These are phyloP conservation scores for Cutaneotrichosporon sp. DNA, from an alignment of 1,284 basidiomycete genomes.

Conservation along the genomic window DNA sequence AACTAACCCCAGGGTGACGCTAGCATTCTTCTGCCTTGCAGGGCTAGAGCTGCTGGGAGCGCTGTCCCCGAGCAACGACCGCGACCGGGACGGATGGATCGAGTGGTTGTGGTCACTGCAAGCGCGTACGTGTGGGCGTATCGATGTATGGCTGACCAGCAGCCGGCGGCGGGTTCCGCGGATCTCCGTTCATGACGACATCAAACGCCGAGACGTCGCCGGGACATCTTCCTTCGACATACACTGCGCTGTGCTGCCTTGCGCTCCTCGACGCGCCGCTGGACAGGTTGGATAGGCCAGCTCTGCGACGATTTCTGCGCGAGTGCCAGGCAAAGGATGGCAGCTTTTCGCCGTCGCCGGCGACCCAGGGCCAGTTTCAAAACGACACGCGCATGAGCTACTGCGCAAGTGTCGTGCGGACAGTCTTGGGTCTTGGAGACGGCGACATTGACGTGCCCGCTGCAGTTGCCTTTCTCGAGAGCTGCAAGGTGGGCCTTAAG, in stretches of 20 bases:
- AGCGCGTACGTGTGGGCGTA: constrained; percentile 43
- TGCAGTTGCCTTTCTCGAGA: constrained; percentile 60
- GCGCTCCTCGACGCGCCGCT: constrained; percentile 79
- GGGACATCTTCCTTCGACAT: constrained; percentile 87
- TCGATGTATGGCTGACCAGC: constrained; percentile 17
- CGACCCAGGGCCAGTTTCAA: constrained; percentile 32
- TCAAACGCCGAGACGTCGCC: constrained; percentile 55
- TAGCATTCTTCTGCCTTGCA: constrained; percentile 79
- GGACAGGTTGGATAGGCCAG: constrained; percentile 58
- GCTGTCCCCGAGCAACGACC: constrained; percentile 53
- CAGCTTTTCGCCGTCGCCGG: constrained; percentile 70
- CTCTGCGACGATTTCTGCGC: constrained; percentile 59
- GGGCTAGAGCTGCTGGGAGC: constrained; percentile 65
- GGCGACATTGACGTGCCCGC: constrained; percentile 50
- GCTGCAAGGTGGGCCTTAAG: constrained; percentile 49
- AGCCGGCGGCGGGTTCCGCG: constrained; percentile 67
- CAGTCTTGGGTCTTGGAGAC: constrained; percentile 47
- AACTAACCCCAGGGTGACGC: constrained; percentile 57
- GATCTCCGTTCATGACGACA: constrained; percentile 61
- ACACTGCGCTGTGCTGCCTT: constrained; percentile 74
- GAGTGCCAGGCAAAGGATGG: constrained; percentile 72
- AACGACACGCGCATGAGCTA: constrained; percentile 65
- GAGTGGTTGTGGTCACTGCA: constrained; percentile 87
- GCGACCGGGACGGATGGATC: constrained; percentile 62
- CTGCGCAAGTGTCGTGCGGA: constrained; percentile 60